Base-by-base conservation (phyloP, 1,139 yeast species). In the Protomyces inouyei region DNA sequence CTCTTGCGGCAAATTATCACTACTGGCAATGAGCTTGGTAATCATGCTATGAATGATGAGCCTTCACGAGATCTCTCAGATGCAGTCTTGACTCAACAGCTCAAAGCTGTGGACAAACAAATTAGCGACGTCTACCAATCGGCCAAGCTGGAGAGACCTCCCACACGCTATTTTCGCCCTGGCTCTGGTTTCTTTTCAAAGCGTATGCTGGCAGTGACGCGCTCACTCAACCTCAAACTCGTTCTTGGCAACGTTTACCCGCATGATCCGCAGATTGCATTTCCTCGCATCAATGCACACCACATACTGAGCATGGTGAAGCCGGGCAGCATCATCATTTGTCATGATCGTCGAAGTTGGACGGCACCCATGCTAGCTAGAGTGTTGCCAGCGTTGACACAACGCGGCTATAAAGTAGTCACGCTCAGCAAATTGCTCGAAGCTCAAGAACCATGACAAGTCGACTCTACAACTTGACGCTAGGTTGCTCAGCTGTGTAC, bases 1-100 rank as follows among this genome's bases (percentile, higher is more conserved):
- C 38, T 55, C 8, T 38, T 61, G 25, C 23, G 4, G 25, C 9
- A 38, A 23, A 32, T 55, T 6, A 56, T 61, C n/a, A 14, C 16
- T 2, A 55, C 28, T 10, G 65, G 65, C 18, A 28, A 45, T 23
- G 65, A 61, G 40, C 52, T 61, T 12, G 65, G 56, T 35, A 61
- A 61, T 32, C 65, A 61, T 38, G 65, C 65, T 35, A 61, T 61
- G 65, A 37, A 23, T 40, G 65, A 61, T 51, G 65, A 61, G 36
- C 65, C 65, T 3, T 55, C 65, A 6, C 53, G 60, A 18, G 14
- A 28, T 6, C 56, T 61, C 32, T 10, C 60, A 5, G 16, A 46
- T 21, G 10, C 40, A 12, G 21, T 16, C 3, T 37, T 61, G 23
- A 14, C 60, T 10, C 23, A 38, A 6, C 56, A 61, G 36, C n/a